Evolutionary conservation across 1,139 yeast species (phyloP), one percentile per base, ranked within the genome.

Genomic region (Pichia sp.): DNA sequence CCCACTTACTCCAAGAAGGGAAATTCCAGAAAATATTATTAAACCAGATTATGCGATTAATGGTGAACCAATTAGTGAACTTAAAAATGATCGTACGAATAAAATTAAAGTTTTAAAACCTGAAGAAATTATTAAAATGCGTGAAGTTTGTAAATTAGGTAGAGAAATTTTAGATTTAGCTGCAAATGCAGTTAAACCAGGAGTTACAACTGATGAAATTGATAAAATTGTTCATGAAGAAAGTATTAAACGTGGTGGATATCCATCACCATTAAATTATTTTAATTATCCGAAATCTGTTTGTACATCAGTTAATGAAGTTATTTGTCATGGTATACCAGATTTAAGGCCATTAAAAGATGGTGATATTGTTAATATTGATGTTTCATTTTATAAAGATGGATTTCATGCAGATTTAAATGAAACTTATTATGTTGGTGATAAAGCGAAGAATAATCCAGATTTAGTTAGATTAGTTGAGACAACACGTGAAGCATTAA

Each of bases 341-440:
- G 98, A 93, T 62, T 74, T 84, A 65, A 76, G 89, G 42, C 78
- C 78, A 31, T 70, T 93, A 49, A 67, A 86, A 60, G 97, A 91
- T 55, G 98, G 99, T 40, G 99, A 93, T 61, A 91, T 93, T 52
- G 72, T 93, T 50, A 93, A 93, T 61, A 68, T 93, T 51, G 99
- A 93, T 61, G 87, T 93, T 37, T 74, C 96, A 4, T 64, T 93
- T 42, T 91, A 74, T 66, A 77, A 83, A 62, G 77, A 83, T 53
- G 98, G 98, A 1, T 78, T 80, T 66, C 97, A 93, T 64, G 82
- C 96, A 4, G 99, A 93, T 63, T 69, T 93, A 61, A 93, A 93
- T 62, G 98, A 91, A 64, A 93, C 98, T 1, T 91, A 89, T 63
- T 93, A 91, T 59, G 95, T 93, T 21, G 98, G 98, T 11, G 96